phyloP scores from a whole-genome alignment of 2,329 filamentous ascomycete species.

The Pseudogymnoascus sp. region DNA sequence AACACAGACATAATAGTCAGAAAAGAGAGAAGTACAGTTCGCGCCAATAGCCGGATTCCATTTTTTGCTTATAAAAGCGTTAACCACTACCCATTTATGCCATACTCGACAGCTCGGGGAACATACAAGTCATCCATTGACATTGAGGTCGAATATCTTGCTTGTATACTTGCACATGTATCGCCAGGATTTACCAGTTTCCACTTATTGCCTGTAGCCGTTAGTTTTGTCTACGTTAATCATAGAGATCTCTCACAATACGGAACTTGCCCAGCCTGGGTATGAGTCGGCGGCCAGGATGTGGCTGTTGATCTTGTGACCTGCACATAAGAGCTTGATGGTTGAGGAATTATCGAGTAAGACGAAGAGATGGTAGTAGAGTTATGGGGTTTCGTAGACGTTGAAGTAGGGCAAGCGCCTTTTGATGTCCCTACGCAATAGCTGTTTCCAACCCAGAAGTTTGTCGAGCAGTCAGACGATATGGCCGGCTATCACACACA shows the following conservation, averaged over 20 bases:
- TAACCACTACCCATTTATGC: not conserved
- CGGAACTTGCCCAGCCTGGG: slow-evolving; percentile 17
- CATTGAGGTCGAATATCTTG: slow-evolving; percentile 5
- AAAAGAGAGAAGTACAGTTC: slow-evolving; percentile 7
- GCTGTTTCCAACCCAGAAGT: slow-evolving; percentile 22
- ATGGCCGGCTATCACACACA: slow-evolving; percentile 25
- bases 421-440: slow-evolving; percentile 24
- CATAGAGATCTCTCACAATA: slow-evolving; percentile 10
- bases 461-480: slow-evolving; percentile 22
- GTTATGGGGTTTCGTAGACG: slow-evolving; percentile 13
- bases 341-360: slow-evolving; percentile 12
- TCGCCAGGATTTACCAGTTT: slow-evolving; percentile 2
- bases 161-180: slow-evolving; percentile 3
- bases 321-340: slow-evolving; percentile 5
- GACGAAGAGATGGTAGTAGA: slow-evolving; percentile 8
- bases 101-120: not conserved
- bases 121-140: not conserved
- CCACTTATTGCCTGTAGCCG: slow-evolving; percentile 1
- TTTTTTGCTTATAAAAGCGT: not conserved
- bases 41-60: slow-evolving; percentile 10
- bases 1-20: slow-evolving; percentile 8
- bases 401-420: slow-evolving; percentile 11
- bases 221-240: not conserved
- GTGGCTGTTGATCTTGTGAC: slow-evolving; percentile 9
- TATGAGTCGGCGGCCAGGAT: slow-evolving; percentile 18